Percentiles rank a stretch among this genome's conserved stretches.
These are phyloP conservation scores for Ophiocordyceps polyrhachis-furcata DNA, from an alignment of 2,329 filamentous ascomycete species.

Conservation along the genomic window DNA sequence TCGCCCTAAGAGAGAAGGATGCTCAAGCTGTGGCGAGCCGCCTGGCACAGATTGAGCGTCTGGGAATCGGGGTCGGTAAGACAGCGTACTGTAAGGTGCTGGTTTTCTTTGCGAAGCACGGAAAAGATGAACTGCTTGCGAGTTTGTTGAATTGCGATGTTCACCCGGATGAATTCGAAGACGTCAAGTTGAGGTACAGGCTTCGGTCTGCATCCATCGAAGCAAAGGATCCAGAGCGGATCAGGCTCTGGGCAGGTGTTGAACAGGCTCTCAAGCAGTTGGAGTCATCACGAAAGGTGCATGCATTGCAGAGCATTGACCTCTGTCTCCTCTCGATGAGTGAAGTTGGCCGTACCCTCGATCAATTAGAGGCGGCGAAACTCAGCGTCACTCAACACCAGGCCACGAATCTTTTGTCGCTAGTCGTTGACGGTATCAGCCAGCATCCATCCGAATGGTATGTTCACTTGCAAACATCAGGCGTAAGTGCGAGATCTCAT, in stretches of 20 bases:
- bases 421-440: conserved; percentile 10
- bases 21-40: conserved; percentile 35
- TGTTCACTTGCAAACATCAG: neutral
- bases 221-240: conserved; percentile 18
- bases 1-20: conserved; percentile 46
- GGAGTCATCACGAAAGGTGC: conserved; percentile 8
- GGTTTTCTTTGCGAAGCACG: conserved; percentile 39
- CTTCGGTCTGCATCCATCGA: conserved; percentile 16
- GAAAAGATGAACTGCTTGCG: conserved; percentile 29
- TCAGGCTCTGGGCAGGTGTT: conserved; percentile 25
- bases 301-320: conserved; percentile 5
- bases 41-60: conserved; percentile 39
- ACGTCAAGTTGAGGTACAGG: conserved; percentile 19
- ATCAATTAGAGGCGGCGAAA: conserved; percentile 14
- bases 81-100: conserved; percentile 49
- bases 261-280: conserved; percentile 10
- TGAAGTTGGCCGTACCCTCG: conserved; percentile 10
- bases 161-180: conserved; percentile 36
- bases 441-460: conserved; percentile 7
- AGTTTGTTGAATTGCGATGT: conserved; percentile 29
- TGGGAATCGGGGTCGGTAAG: conserved; percentile 42
- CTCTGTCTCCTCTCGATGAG: conserved; percentile 5
- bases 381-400: conserved; percentile 11
- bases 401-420: conserved; percentile 9
- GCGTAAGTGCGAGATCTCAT: conserved; percentile 1